phyloP scores from a whole-genome alignment of 441 rosid genomes.

The Erodium trifolium region DNA sequence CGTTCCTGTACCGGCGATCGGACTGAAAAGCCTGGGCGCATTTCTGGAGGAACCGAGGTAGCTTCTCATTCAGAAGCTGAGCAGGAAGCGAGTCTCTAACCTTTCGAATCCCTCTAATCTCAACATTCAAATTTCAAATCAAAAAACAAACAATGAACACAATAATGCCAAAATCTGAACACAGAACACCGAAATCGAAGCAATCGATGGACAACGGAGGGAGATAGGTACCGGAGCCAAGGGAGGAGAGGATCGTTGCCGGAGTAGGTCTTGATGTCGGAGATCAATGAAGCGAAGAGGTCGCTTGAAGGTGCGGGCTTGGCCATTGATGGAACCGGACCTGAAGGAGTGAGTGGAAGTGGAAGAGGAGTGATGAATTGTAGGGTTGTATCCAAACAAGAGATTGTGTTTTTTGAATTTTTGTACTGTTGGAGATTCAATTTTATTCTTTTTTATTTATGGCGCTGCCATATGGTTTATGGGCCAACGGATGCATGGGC shows the following conservation, averaged over 20 bases:
- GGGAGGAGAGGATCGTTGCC: constrained; percentile 84
- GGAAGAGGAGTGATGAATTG: not conserved
- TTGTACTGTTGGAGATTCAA: not conserved
- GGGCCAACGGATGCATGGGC: not conserved
- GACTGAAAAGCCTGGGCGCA: constrained; percentile 63
- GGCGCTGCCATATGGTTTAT: not conserved
- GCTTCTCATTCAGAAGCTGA: constrained; percentile 51
- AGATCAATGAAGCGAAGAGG: constrained; percentile 52
- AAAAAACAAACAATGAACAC: not conserved
- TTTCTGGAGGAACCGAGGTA: constrained; percentile 81
- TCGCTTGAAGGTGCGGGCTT: constrained; percentile 27
- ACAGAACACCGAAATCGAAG: not conserved
- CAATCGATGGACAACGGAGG: not conserved
- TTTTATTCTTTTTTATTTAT: not conserved
- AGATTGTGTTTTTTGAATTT: not conserved
- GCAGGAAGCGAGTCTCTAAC: constrained; percentile 53
- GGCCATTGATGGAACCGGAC: constrained; percentile 16
- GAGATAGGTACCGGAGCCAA: constrained; percentile 60
- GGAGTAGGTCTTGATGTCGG: constrained; percentile 68
- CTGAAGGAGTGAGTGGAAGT: not conserved
- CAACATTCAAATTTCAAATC: not conserved
- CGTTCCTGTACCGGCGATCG: constrained; percentile 67
- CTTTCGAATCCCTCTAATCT: constrained; percentile 61
- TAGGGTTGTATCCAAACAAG: not conserved
- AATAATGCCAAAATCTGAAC: constrained; percentile 2